phyloP scores from a whole-genome alignment of 768 basidiomycete species.

The Ramaria sp. region DNA sequence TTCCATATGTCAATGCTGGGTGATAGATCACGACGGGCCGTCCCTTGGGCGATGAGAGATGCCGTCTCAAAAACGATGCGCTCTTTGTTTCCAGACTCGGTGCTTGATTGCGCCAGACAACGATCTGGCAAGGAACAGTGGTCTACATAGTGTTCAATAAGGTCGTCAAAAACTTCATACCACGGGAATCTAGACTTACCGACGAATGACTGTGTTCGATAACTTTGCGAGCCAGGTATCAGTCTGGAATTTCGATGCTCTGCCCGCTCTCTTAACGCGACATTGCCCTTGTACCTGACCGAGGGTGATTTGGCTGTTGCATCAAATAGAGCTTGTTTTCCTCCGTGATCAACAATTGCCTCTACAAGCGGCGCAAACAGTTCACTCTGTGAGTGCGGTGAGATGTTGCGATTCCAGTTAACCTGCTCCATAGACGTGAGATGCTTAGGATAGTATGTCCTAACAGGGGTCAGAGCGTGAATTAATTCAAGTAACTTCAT shows the following conservation, averaged over 20 bases:
- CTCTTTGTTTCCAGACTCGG: background rate
- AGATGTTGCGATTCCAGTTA: slow-evolving; percentile 19
- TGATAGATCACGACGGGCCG: background rate
- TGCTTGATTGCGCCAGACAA: background rate
- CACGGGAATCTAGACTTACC: no score
- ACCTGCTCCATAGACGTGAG: slow-evolving; percentile 30
- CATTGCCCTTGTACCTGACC: background rate
- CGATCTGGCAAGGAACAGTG: background rate
- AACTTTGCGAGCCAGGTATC: no score
- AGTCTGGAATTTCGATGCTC: background rate
- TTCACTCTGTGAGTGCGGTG: slow-evolving; percentile 22
- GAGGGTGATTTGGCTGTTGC: background rate
- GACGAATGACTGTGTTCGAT: no score
- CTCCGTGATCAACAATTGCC: background rate
- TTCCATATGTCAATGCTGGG: background rate
- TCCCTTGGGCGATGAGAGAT: background rate
- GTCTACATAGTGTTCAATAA: background rate
- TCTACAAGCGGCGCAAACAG: background rate
- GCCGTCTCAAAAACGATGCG: background rate
- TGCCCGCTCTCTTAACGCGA: background rate
- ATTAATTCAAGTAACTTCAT: slow-evolving; percentile 24
- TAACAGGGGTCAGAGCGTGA: slow-evolving; percentile 22
- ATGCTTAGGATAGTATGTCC: slow-evolving; percentile 29
- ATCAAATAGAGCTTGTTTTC: background rate
- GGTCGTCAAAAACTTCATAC: background rate